Evolutionary conservation across 805 yeast genomes (phyloP), one percentile per base, ranked within the genome.

Genomic region (Kodamaea neixiangensis): DNA sequence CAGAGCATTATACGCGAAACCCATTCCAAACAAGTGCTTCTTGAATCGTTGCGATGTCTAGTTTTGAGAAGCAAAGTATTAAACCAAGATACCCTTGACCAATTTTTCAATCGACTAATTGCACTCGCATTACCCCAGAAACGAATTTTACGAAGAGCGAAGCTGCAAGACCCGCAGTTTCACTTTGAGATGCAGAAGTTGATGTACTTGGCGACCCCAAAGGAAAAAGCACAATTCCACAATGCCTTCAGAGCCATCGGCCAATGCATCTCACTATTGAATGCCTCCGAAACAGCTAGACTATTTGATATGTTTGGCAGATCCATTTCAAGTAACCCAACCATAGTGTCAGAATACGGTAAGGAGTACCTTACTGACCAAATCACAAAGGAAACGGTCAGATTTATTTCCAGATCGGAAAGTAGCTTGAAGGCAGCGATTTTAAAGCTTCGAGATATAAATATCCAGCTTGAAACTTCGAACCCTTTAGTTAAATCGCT

Each of bases 181-280:
- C 45, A 38, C 33, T 50, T 54, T 39, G 60, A 57, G 22, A 54
- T 60, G 31, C 58, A 56, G 17, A 49, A 52, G 22, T 49, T 55
- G 15, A 53, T 54, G 31, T 31, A 50, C 19, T 39, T 47, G 31
- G 58, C 63, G 4, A 52, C 56, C 4, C n/a, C 39, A n/a, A 29
- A 46, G 7, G 65, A 64, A 43, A 59, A 51, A 41, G 61, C 62
- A 5, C 56, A 54, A 22, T 62, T 69, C 42, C 68, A 60, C 51
- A 62, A 62, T 46, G 46, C 61, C 7, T 39, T 72, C 3, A 54
- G 71, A 40, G 62, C 69, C 7, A 42, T 68, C 18, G 67, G 66
- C 2, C 75, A 69, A 52, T 52, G 64, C 35, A 42, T 70, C 7
- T 63, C 75, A 1, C 51, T 57, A 3, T 49, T 66, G 5, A 54